These are phyloP conservation scores for Dictyostelium citrinum DNA, from an alignment of 78 protist species.

Conservation along the genomic window DNA sequence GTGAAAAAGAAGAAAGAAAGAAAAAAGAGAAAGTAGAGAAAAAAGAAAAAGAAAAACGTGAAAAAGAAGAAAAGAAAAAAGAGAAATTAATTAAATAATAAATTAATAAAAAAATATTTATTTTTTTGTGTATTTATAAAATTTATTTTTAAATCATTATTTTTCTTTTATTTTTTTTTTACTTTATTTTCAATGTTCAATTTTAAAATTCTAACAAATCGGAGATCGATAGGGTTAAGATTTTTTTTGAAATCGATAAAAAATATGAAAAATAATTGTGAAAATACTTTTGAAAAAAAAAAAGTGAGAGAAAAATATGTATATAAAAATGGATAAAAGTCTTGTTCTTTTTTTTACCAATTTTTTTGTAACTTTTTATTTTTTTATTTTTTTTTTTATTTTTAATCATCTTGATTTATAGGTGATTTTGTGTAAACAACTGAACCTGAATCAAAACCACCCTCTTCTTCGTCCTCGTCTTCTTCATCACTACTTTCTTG, in stretches of 20 bases:
- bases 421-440: conserved; percentile 47
- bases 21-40: not conserved
- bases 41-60: not conserved
- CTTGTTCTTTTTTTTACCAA: not conserved
- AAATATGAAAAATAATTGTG: too few species aligned
- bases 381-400: not conserved
- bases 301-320: not conserved
- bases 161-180: not conserved
- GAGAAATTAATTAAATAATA: not conserved
- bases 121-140: not conserved
- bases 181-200: too few species aligned
- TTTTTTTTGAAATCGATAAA: too few species aligned
- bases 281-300: too few species aligned
- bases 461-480: conserved; percentile 26
- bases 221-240: too few species aligned
- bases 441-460: conserved; percentile 56
- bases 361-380: not conserved
- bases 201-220: too few species aligned
- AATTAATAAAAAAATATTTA: not conserved
- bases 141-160: too few species aligned
- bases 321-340: too few species aligned
- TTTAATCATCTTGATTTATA: not conserved
- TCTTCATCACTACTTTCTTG: conserved; percentile 6
- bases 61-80: conserved; percentile 8
- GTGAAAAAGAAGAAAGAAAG: not conserved